Conservation (phyloP, 169 alveolate genomes). For the Blepharisma undulans region DNA sequence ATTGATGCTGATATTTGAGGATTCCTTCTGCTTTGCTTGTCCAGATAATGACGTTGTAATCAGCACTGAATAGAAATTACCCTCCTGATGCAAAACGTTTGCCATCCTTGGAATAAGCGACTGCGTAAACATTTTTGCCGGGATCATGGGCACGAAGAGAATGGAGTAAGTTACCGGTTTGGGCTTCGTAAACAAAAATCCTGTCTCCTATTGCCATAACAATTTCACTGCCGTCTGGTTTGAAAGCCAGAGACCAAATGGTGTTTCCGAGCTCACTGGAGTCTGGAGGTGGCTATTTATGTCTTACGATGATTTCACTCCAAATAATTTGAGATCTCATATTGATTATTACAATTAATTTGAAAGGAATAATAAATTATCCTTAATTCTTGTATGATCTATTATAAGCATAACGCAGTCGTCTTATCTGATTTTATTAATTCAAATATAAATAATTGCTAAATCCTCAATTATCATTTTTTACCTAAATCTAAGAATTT, state of each 20-base stretch:
- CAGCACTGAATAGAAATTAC: constrained; percentile 73
- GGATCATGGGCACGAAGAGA: constrained; percentile 53
- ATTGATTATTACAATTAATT: not conserved
- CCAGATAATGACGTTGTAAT: constrained; percentile 77
- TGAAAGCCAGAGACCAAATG: constrained; percentile 63
- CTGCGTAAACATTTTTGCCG: constrained; percentile 80
- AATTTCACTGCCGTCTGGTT: constrained; percentile 64
- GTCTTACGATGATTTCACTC: constrained; percentile 34
- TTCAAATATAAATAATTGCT: too few species aligned
- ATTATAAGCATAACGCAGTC: too few species aligned
- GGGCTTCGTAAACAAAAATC: constrained; percentile 58
- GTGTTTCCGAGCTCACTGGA: constrained; percentile 31
- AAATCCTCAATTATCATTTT: not conserved
- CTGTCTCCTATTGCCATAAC: constrained; percentile 62
- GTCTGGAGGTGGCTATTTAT: constrained; percentile 41
- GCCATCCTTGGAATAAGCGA: constrained; percentile 87
- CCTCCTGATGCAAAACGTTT: constrained; percentile 88
- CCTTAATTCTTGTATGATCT: too few species aligned
- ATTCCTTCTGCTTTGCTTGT: constrained; percentile 72
- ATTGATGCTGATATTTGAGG: constrained; percentile 71
- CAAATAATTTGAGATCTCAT: constrained; percentile 35
- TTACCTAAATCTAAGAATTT: not conserved
- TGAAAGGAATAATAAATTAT: not conserved
- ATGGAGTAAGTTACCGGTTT: constrained; percentile 54
- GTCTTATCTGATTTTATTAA: not conserved